Conservation (phyloP, 1,139 yeast species). For the Cylindricascospora bacillispora region DNA sequence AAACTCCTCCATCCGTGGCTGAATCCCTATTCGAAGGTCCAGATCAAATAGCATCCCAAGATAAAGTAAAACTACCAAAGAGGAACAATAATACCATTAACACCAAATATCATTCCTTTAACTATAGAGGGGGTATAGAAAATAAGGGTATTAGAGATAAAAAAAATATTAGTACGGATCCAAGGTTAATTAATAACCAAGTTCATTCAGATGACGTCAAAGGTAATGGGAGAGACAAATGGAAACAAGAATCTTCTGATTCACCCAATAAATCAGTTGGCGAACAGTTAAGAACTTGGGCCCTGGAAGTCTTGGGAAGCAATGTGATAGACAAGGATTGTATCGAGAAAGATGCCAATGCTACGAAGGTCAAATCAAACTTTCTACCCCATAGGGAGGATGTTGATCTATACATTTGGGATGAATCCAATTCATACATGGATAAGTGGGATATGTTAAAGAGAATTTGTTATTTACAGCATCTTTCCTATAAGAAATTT, state of each 20-base stretch:
- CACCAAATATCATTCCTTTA: slow-evolving; percentile 36
- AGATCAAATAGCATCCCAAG: not conserved
- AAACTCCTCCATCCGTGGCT: not conserved
- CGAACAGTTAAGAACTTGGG: slow-evolving; percentile 42
- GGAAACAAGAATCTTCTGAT: slow-evolving; percentile 29
- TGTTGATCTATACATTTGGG: slow-evolving; percentile 41
- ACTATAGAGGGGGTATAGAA: slow-evolving; percentile 79
- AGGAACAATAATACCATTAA: slow-evolving; percentile 19
- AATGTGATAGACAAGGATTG: slow-evolving; percentile 19
- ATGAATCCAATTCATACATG: slow-evolving; percentile 29
- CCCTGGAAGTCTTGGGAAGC: slow-evolving; percentile 33
- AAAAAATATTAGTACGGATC: slow-evolving; percentile 69
- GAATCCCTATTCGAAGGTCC: slow-evolving; percentile 1
- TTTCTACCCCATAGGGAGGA: slow-evolving; percentile 45
- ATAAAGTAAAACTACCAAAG: not conserved
- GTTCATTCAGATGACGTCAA: slow-evolving; percentile 59
- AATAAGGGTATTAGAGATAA: slow-evolving; percentile 75
- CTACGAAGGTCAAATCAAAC: slow-evolving; percentile 4
- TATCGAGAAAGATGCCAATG: slow-evolving; percentile 18
- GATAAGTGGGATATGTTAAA: slow-evolving; percentile 50
- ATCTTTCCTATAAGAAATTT: slow-evolving; percentile 37
- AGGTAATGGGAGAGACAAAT: slow-evolving; percentile 63
- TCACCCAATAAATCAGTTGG: slow-evolving; percentile 43
- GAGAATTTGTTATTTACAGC: slow-evolving; percentile 54
- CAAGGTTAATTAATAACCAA: slow-evolving; percentile 58